Base-by-base conservation (phyloP, 208 protist species). In the Leishmania turanica region DNA sequence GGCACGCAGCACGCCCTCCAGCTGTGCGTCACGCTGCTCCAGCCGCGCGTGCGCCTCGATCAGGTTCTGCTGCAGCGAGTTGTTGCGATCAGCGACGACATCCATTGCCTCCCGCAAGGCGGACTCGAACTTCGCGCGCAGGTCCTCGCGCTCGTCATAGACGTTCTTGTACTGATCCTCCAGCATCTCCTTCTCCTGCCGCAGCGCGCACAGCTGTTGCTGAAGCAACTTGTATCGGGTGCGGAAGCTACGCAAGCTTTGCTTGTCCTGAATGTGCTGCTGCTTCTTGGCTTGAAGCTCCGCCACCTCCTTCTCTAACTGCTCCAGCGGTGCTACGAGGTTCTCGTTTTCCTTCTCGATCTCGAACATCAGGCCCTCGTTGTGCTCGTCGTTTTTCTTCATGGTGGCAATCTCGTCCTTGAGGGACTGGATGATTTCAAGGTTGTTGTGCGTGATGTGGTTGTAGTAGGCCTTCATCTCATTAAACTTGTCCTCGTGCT, bases 401-500 rank as follows among this genome's bases (percentile, higher is more conserved):
- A 99, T 98, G 27, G 96, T 91, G 71, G 90, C 97, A 73, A 99
- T 97, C 83, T 99, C 95, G 54, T 98, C 97, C 90, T 99, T 99
- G 11, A 99, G 90, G 3, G 95, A 99, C 75, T 98, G 94, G 84
- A 99, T 99, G 42, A 99, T 98, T 60, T 99, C 98, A 21, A 99
- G 79, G 88, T 99, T 99, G 89, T 99, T 99, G 69, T 93, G 96
- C 0, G 98, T 99, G 83, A 99, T 99, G 83, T 98, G 96, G 81
- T 99, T 99, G 91, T 99, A 99, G 94, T 99, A 99, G 7, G 88
- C 86, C 89, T 99, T 99, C 91, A 99, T 99, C 84, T 99, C 97
- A 49, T 83, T 84, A 86, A 99, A 99, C 37, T 99, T 97, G 51
- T 89, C 87, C 85, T 99, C 96, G 88, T 99, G 99, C 80, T 99